Conservation (phyloP, 208 protist genomes). For the Wallacemonas collosoma region DNA sequence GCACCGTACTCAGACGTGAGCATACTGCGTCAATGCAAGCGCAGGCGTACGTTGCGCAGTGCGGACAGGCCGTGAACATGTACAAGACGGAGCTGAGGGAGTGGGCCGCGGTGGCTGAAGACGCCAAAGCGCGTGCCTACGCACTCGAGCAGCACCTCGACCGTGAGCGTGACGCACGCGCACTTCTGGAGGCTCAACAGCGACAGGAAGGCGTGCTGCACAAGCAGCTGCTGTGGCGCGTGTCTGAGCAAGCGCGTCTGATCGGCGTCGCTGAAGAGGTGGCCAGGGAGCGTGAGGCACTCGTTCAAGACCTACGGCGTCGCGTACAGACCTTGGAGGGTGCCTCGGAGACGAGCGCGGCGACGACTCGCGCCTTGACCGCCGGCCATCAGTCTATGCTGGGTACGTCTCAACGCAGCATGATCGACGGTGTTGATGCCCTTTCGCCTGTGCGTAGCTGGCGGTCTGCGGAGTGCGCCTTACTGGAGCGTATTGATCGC, state of each 20-base stretch:
- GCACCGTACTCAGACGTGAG: not conserved
- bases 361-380: not conserved
- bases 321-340: conserved; percentile 53
- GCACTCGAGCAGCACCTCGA: conserved; percentile 30
- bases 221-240: conserved; percentile 19
- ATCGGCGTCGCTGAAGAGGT: not conserved
- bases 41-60: not conserved
- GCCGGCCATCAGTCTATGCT: not conserved
- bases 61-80: not conserved
- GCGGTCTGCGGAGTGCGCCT: not conserved
- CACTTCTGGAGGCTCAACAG: conserved; percentile 40
- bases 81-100: conserved; percentile 28
- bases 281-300: not conserved
- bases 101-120: conserved; percentile 30
- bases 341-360: conserved; percentile 49
- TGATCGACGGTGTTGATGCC: not conserved
- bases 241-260: not conserved
- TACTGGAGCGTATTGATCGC: conserved; percentile 8
- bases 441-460: not conserved
- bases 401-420: too few species aligned
- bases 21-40: not conserved
- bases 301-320: conserved; percentile 19
- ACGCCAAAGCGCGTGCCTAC: conserved; percentile 20
- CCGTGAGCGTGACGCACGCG: conserved; percentile 23
- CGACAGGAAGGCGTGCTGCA: conserved; percentile 29